Evolutionary conservation across 2,329 filamentous ascomycete species (phyloP).

Genomic region (Eutypa lata): DNA sequence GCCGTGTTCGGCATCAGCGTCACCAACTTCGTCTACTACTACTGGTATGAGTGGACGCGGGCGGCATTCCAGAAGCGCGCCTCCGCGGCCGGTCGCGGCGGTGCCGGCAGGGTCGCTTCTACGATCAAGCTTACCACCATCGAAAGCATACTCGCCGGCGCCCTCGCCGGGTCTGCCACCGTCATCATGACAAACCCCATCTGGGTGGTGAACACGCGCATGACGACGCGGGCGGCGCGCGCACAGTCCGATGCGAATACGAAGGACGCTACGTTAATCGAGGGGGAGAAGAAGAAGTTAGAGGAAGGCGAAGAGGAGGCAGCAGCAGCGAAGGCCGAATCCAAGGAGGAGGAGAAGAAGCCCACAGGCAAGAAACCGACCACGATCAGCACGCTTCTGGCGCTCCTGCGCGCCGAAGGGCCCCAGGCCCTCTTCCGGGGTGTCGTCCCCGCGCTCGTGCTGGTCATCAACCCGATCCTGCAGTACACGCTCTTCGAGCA

Average conservation of each 20-base stretch:
- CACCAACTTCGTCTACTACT: constrained; percentile 99
- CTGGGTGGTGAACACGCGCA: constrained; percentile 98
- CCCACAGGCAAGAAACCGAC: constrained; percentile 66
- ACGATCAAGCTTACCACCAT: constrained; percentile 82
- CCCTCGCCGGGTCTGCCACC: constrained; percentile 88
- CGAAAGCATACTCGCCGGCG: constrained; percentile 93
- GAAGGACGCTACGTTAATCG: too few relatives aligned
- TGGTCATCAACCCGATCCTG: constrained; percentile 97
- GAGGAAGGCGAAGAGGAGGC: constrained; percentile 25
- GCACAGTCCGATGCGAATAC: background rate
- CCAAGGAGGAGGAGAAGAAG: constrained; percentile 27
- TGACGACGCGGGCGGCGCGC: constrained; percentile 78
- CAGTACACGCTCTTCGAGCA: constrained; percentile 99
- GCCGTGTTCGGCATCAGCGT: constrained; percentile 96
- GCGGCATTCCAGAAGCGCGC: constrained; percentile 62
- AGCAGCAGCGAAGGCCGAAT: constrained; percentile 35
- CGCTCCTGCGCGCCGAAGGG: constrained; percentile 80
- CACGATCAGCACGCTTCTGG: constrained; percentile 77
- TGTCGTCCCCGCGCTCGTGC: constrained; percentile 84
- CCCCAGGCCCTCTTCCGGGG: constrained; percentile 83
- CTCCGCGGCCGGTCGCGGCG: constrained; percentile 53
- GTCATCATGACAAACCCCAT: constrained; percentile 97
- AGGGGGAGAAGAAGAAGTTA: constrained; percentile 1
- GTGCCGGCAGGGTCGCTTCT: constrained; percentile 63
- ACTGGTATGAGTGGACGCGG: constrained; percentile 98